phyloP scores from a whole-genome alignment of 2,329 filamentous ascomycete genomes.

The Fusarium circinatum region DNA sequence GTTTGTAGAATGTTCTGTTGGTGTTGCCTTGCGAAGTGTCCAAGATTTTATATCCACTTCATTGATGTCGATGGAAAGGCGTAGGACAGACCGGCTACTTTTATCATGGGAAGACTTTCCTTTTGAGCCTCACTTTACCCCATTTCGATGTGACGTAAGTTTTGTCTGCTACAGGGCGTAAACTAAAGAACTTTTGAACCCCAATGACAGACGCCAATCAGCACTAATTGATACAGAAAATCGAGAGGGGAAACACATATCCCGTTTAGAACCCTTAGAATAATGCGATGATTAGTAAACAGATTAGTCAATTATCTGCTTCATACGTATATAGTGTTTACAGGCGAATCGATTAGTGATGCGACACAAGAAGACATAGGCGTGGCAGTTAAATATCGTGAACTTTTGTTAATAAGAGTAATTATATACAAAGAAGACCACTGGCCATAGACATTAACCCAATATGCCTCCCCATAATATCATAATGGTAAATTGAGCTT shows the following conservation, averaged over 20 bases:
- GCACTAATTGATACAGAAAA: not conserved
- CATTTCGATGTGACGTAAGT: conserved; percentile 3
- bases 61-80: not conserved
- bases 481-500: not conserved
- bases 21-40: not conserved
- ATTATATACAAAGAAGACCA: conserved; percentile 15
- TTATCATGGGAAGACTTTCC: not conserved
- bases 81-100: not conserved
- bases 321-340: not conserved
- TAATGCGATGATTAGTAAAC: too few relatives aligned
- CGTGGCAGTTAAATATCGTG: not conserved
- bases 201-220: not conserved
- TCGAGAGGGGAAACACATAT: not conserved
- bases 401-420: not conserved
- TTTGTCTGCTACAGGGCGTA: not conserved
- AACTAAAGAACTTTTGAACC: not conserved
- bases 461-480: not conserved
- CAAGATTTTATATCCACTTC: not conserved
- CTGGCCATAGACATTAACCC: not conserved
- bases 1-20: not conserved
- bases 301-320: too few relatives aligned
- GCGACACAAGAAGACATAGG: too few relatives aligned
- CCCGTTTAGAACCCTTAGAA: not conserved
- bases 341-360: not conserved
- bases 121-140: not conserved